A percentile compares a stretch with the other conserved stretches of the same genome.
Evolutionary conservation across 257 asterid species (phyloP).

Genomic region (Fraxinus quadrangulata): DNA sequence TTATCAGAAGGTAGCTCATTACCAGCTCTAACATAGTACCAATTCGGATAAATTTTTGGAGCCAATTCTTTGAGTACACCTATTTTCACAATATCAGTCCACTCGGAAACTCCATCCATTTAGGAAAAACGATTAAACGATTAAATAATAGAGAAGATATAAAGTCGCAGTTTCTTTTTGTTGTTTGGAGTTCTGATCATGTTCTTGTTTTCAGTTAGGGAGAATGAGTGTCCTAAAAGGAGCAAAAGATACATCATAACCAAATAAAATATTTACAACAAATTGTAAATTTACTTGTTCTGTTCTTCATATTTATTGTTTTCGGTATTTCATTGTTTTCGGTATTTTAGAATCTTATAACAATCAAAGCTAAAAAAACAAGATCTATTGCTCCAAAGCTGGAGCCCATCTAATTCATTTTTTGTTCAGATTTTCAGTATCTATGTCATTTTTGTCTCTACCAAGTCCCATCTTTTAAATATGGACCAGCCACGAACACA

Average conservation of each 20-base stretch:
- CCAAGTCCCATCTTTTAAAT: background rate
- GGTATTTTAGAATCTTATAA: too few species aligned
- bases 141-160: background rate
- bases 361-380: background rate
- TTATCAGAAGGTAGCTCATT: background rate
- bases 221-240: background rate
- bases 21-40: constrained; percentile 96
- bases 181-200: background rate
- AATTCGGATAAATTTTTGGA: constrained; percentile 75
- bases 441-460: too few species aligned
- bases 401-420: background rate
- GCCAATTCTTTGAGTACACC: constrained; percentile 50
- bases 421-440: background rate
- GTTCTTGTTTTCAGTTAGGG: background rate
- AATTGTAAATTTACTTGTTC: background rate
- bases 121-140: background rate
- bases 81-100: constrained; percentile 55
- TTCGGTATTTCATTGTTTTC: background rate
- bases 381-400: background rate
- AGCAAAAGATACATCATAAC: background rate
- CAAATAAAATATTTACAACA: background rate
- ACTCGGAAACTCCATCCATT: constrained; percentile 55
- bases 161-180: background rate
- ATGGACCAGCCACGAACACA: too few species aligned
- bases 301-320: background rate